phyloP scores from a whole-genome alignment of 768 basidiomycete species.

The Hysterangium stoloniferum region DNA sequence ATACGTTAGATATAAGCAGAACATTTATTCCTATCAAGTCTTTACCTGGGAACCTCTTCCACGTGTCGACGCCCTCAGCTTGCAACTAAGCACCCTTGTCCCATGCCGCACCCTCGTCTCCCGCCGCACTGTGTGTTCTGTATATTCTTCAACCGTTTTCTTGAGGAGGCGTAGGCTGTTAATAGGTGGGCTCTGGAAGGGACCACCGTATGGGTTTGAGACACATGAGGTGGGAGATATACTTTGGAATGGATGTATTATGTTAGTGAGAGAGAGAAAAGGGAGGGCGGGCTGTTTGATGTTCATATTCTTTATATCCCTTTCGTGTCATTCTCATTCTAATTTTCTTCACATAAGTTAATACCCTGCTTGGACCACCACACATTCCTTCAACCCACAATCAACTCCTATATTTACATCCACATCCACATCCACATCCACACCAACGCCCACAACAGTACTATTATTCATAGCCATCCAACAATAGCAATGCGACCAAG shows the following conservation, averaged over 20 bases:
- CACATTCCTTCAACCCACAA: not conserved
- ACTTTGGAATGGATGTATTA: slow-evolving; percentile 74
- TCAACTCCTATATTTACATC: slow-evolving; percentile 43
- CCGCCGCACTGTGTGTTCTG: slow-evolving; percentile 79
- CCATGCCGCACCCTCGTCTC: slow-evolving; percentile 46
- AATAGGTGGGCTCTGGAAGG: slow-evolving; percentile 49
- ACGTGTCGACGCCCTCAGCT: no score
- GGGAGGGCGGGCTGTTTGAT: slow-evolving; percentile 61
- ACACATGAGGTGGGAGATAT: slow-evolving; percentile 66
- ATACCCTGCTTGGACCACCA: slow-evolving; percentile 62
- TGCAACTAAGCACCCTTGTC: no score
- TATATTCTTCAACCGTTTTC: slow-evolving; percentile 76
- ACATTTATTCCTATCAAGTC: no score
- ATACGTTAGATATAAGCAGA: no score
- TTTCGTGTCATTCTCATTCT: not conserved
- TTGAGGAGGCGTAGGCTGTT: slow-evolving; percentile 74
- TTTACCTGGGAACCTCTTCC: no score
- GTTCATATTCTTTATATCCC: slow-evolving; percentile 48
- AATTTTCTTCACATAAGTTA: not conserved
- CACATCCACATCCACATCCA: slow-evolving; percentile 29
- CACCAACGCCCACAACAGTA: slow-evolving; percentile 22
- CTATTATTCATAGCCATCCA: slow-evolving; percentile 84
- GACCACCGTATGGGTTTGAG: slow-evolving; percentile 56
- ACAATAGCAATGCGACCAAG: slow-evolving; percentile 55
- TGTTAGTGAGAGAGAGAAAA: no score